Conservation (phyloP, 805 yeast genomes). For the Spathaspora passalidarum region DNA sequence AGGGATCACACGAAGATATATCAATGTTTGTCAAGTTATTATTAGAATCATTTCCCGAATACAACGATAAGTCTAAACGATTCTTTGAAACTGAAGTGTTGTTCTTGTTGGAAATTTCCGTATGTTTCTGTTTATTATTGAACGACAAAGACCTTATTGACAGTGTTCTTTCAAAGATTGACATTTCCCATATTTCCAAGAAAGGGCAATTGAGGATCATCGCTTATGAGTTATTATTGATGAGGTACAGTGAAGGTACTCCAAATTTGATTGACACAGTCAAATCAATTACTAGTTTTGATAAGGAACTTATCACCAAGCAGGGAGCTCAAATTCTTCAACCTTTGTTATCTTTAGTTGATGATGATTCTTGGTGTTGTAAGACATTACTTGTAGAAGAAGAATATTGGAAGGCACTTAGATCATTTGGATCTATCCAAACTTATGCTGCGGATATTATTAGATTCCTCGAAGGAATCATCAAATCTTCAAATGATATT, state of each 20-base stretch:
- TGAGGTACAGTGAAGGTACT: conserved; percentile 30
- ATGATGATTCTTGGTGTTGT: conserved; percentile 44
- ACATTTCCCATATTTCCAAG: conserved; percentile 18
- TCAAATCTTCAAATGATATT: conserved; percentile 35
- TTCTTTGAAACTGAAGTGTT: conserved; percentile 46
- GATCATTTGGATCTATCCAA: conserved; percentile 46
- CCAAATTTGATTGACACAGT: conserved; percentile 13
- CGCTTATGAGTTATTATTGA: conserved; percentile 50
- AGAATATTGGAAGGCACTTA: conserved; percentile 53
- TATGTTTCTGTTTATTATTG: conserved; percentile 32
- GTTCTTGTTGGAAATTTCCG: conserved; percentile 45
- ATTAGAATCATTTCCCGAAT: conserved; percentile 25
- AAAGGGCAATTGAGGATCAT: conserved; percentile 40
- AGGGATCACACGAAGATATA: conserved; percentile 32
- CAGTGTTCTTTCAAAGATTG: conserved; percentile 11
- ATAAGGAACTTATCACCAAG: conserved; percentile 43
- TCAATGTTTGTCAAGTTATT: conserved; percentile 26
- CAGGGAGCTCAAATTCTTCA: conserved; percentile 43
- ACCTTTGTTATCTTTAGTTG: conserved; percentile 49
- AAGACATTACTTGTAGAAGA: conserved; percentile 31
- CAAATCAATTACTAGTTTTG: conserved; percentile 15
- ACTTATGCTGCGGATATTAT: conserved; percentile 44
- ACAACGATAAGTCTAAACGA: conserved; percentile 28
- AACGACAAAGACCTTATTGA: conserved; percentile 22
- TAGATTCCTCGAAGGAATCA: conserved; percentile 42